A percentile compares a stretch with the other conserved stretches of the same genome.
Conservation (phyloP, 2,329 filamentous ascomycete species). For the Epichloe amarillans region DNA sequence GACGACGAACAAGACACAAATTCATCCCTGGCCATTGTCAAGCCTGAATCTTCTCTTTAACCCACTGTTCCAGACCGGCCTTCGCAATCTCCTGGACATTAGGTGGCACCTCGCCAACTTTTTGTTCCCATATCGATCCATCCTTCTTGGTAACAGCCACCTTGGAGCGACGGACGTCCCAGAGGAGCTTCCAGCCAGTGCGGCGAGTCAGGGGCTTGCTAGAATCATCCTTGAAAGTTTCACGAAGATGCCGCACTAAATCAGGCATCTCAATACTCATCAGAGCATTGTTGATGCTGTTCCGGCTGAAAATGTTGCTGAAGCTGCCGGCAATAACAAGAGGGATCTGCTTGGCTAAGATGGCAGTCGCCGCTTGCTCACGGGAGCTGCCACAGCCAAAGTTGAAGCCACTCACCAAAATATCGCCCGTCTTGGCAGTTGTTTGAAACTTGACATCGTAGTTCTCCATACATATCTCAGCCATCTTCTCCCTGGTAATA, state of each 20-base stretch:
- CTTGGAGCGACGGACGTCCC: slow-evolving; percentile 9
- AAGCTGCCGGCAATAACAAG: slow-evolving; percentile 73
- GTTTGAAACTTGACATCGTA: slow-evolving; percentile 63
- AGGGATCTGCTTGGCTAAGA: slow-evolving; percentile 67
- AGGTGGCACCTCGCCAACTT: slow-evolving; percentile 12
- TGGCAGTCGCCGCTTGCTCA: slow-evolving; percentile 76
- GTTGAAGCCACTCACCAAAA: slow-evolving; percentile 77
- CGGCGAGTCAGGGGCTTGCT: slow-evolving; percentile 1
- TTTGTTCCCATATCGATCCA: slow-evolving; percentile 12
- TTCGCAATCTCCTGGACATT: slow-evolving; percentile 15
- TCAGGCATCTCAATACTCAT: slow-evolving; percentile 58
- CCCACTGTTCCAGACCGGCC: slow-evolving; percentile 11
- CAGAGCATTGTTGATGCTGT: slow-evolving; percentile 68
- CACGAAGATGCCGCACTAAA: slow-evolving; percentile 51
- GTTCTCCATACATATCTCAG: slow-evolving; percentile 84
- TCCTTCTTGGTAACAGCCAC: slow-evolving; percentile 10
- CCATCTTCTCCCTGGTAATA: slow-evolving; percentile 67
- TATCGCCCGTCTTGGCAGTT: slow-evolving; percentile 56
- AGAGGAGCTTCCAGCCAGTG: slow-evolving; percentile 7
- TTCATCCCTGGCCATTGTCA: too few species aligned
- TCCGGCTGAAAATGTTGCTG: slow-evolving; percentile 69
- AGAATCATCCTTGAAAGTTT: slow-evolving; percentile 34
- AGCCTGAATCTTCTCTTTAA: slow-evolving; percentile 7
- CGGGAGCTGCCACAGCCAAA: slow-evolving; percentile 63
- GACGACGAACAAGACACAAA: too few species aligned